Conservation (phyloP, 345 rosid species). For the Cardamine resedifolia region DNA sequence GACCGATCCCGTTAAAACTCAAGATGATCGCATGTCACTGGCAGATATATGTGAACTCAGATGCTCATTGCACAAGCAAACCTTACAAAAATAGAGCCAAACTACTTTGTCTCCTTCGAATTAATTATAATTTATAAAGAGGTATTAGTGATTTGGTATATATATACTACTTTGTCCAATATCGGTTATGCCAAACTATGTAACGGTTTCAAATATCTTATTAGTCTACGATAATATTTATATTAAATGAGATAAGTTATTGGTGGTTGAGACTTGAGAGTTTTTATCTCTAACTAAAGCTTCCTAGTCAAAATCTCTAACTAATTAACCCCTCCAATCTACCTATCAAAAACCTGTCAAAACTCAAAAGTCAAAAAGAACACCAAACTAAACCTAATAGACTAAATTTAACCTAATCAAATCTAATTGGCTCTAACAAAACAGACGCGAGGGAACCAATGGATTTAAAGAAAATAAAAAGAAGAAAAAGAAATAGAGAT, state of each 20-base stretch:
- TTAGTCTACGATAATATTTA: conserved; percentile 8
- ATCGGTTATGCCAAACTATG: conserved; percentile 18
- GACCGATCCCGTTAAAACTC: no score
- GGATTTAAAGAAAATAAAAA: neutral
- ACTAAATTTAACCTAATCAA: conserved; percentile 13
- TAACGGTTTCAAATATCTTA: neutral
- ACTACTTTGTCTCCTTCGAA: neutral
- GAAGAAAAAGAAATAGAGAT: neutral
- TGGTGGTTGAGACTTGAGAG: conserved; percentile 23
- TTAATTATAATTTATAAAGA: neutral
- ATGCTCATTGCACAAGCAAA: no score
- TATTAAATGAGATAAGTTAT: neutral
- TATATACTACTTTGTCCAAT: neutral
- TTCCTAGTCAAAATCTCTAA: conserved; percentile 15
- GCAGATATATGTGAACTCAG: no score
- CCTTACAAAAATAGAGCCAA: no score
- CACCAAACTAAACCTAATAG: conserved; percentile 29
- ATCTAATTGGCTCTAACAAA: conserved; percentile 1
- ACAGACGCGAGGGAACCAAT: neutral
- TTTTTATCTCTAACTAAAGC: conserved; percentile 5
- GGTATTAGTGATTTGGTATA: neutral
- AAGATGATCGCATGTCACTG: no score
- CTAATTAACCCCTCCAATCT: conserved; percentile 3
- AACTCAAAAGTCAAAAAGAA: conserved; percentile 23
- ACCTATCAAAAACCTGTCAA: conserved; percentile 2